phyloP scores from a whole-genome alignment of 1,284 basidiomycete genomes.

The Puccinia brachypodii region DNA sequence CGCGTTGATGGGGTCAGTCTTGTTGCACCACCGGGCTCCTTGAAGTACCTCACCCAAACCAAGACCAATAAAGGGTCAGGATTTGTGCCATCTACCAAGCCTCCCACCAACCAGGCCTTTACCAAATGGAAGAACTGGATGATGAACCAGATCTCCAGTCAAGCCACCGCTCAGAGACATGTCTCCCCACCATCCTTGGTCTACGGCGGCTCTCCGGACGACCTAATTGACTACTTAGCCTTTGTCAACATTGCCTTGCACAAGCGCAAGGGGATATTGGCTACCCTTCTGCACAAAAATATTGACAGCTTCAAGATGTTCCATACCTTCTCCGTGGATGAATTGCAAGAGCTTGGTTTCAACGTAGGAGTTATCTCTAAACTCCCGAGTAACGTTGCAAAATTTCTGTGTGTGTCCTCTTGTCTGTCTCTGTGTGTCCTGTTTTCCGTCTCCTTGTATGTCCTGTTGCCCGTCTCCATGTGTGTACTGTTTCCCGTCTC shows the following conservation, averaged over 20 bases:
- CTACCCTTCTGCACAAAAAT: background rate
- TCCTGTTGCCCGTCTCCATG: background rate
- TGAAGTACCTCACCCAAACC: background rate
- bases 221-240: background rate
- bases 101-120: background rate
- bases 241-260: background rate
- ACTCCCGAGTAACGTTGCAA: background rate
- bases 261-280: background rate
- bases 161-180: background rate
- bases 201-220: background rate
- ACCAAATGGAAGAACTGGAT: background rate
- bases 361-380: slow-evolving; percentile 7
- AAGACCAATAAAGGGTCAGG: background rate
- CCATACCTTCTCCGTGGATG: background rate
- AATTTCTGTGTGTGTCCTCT: background rate
- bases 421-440: background rate
- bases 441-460: background rate
- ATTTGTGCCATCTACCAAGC: background rate
- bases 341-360: background rate
- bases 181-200: background rate
- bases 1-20: background rate
- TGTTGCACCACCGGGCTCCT: background rate
- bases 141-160: background rate
- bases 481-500: background rate
- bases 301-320: slow-evolving; percentile 4